Evolutionary conservation across 1,139 yeast species (phyloP).

Genomic region (Debaryomyces robertsiae): DNA sequence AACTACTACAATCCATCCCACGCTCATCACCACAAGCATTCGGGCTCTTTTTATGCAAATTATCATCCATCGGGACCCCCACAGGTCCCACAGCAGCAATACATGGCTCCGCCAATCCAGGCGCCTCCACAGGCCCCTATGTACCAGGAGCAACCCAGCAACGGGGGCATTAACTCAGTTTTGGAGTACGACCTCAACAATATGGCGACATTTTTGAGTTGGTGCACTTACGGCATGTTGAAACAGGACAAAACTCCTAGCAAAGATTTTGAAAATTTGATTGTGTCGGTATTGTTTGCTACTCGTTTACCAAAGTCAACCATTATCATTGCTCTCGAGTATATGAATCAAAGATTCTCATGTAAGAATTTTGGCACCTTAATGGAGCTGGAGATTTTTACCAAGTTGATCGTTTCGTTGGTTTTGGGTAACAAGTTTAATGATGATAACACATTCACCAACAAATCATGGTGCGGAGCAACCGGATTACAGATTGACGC

Average conservation of each 20-base stretch:
- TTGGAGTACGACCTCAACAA: slow-evolving; percentile 75
- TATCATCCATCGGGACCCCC: slow-evolving; percentile 18
- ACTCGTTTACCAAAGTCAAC: slow-evolving; percentile 87
- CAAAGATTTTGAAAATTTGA: slow-evolving; percentile 57
- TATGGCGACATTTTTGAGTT: slow-evolving; percentile 76
- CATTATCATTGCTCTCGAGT: slow-evolving; percentile 75
- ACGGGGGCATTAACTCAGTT: slow-evolving; percentile 77
- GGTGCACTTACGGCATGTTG: slow-evolving; percentile 66
- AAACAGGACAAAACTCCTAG: slow-evolving; percentile 52
- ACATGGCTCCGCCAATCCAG: slow-evolving; percentile 17
- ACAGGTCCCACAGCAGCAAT: slow-evolving; percentile 16
- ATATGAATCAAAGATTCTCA: slow-evolving; percentile 55
- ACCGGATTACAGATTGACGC: slow-evolving; percentile 69
- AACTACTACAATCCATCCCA: slow-evolving; percentile 12
- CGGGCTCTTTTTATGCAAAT: slow-evolving; percentile 17
- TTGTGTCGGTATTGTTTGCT: slow-evolving; percentile 77
- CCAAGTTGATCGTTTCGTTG: slow-evolving; percentile 67
- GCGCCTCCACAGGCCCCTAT: slow-evolving; percentile 15
- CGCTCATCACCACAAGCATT: slow-evolving; percentile 14
- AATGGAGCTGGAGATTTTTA: slow-evolving; percentile 52
- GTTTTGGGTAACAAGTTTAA: slow-evolving; percentile 91
- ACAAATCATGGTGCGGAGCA: slow-evolving; percentile 94
- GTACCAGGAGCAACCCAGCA: slow-evolving; percentile 28
- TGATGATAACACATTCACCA: slow-evolving; percentile 95
- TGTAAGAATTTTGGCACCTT: slow-evolving; percentile 30